Evolutionary conservation across 2,329 filamentous ascomycete genomes (phyloP).

Genomic region (Fusarium kyushuense): DNA sequence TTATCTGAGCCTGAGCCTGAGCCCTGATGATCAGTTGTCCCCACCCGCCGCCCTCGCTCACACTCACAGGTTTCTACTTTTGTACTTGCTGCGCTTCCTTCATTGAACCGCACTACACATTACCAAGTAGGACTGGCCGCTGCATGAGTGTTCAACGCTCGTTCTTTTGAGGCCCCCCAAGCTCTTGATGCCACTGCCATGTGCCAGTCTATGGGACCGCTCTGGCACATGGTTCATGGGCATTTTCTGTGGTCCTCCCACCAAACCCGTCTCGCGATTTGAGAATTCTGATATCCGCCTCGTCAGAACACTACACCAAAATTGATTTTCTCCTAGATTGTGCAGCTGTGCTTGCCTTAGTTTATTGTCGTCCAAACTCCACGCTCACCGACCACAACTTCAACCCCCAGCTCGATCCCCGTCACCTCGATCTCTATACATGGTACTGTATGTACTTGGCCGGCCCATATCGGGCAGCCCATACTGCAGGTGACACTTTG

Average conservation of each 20-base stretch:
- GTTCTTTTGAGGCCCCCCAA: constrained; percentile 8
- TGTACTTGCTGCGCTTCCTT: constrained; percentile 9
- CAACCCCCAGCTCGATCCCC: constrained; percentile 24
- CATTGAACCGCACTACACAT: constrained; percentile 9
- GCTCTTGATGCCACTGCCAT: constrained; percentile 3
- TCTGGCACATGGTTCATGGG: constrained; percentile 1
- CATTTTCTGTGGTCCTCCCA: background rate
- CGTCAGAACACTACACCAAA: background rate
- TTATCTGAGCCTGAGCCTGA: constrained; percentile 32
- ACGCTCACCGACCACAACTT: constrained; percentile 25
- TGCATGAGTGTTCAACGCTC: constrained; percentile 24
- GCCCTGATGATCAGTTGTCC: constrained; percentile 34
- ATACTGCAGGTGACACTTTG: background rate
- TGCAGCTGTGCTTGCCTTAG: background rate
- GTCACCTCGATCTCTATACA: constrained; percentile 23
- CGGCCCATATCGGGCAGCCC: background rate
- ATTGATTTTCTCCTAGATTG: background rate
- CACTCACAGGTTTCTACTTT: constrained; percentile 4
- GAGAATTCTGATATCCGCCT: constrained; percentile 13
- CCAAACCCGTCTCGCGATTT: constrained; percentile 1
- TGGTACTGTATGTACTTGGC: background rate
- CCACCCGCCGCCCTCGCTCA: constrained; percentile 30
- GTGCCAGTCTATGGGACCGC: background rate
- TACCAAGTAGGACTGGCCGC: constrained; percentile 4
- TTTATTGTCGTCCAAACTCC: constrained; percentile 26